Base-by-base conservation (phyloP, 2,329 filamentous ascomycete species). In the Epichloe hybrida region DNA sequence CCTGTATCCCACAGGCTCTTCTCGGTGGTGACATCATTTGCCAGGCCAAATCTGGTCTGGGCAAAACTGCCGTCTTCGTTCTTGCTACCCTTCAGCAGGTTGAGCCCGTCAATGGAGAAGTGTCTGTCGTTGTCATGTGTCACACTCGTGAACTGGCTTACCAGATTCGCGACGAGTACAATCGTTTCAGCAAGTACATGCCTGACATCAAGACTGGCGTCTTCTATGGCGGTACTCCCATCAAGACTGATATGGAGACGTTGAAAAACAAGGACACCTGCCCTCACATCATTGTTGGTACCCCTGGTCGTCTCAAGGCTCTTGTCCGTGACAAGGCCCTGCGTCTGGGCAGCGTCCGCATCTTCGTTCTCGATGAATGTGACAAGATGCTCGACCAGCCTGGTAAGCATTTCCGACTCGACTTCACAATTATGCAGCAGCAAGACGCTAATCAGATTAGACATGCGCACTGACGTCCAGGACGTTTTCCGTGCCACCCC, bases 371-470 rank as follows among this genome's bases (percentile, higher is more conserved):
- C 47, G 93, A 98, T 64, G 93, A 98, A 75, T 98, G 93, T 66
- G 93, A 98, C 75, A 98, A 97, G 81, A 97, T 98, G 93, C 80
- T 98, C 50, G 93, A 98, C 65, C 90, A 96, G 66, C 91, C 95
- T 67, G 93, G 93, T 98, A 74, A 72, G 88, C 72, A 56, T 36
- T 17, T 39, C 36, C 31, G n/a, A 31, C 20, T 12, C 34, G 6
- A 23, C 5, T 17, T 4, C 17, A 42, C 12, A 34, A 48, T 42
- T 13, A 37, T 20, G 17, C 17, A 17, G 17, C 13, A 31, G 17
- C 15, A 3, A 13, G 42, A 46, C n/a, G 47, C 41, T 38, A 35
- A 50, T 3, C 21, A 21, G 21, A 53, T 11, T 56, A 98, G 93
- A 98, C 64, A 98, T 98, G 94, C 90, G 94, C 62, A 91, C 93